Conservation (phyloP, 345 rosid genomes). For the Moricandia arvensis region DNA sequence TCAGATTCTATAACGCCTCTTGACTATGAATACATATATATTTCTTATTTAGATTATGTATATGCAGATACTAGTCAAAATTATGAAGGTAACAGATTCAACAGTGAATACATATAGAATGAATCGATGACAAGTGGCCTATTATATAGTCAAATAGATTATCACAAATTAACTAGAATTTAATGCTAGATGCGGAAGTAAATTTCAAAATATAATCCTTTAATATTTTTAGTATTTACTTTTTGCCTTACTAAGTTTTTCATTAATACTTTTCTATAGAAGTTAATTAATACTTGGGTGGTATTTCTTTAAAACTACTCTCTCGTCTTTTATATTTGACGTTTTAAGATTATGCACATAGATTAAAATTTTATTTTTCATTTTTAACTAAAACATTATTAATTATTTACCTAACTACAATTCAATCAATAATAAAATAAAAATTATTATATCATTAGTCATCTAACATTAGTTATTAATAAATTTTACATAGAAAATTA, state of each 20-base stretch:
- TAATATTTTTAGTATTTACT: neutral
- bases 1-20: neutral
- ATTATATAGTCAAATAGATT: conserved; percentile 1
- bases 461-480: no score
- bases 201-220: neutral
- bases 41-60: no score
- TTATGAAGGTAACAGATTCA: neutral
- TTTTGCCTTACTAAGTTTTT: neutral
- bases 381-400: no score
- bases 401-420: no score
- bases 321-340: no score
- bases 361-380: no score
- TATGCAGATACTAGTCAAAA: neutral
- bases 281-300: neutral
- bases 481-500: no score
- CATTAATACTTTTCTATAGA: neutral
- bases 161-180: neutral
- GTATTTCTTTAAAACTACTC: no score
- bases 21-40: neutral
- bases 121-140: neutral
- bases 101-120: neutral
- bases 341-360: no score
- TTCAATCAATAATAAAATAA: no score
- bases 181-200: neutral
- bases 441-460: no score